Percentiles rank a stretch among this genome's conserved stretches.
Conservation (phyloP, 2,329 filamentous ascomycete genomes). For the Trichoderma hamatum region DNA sequence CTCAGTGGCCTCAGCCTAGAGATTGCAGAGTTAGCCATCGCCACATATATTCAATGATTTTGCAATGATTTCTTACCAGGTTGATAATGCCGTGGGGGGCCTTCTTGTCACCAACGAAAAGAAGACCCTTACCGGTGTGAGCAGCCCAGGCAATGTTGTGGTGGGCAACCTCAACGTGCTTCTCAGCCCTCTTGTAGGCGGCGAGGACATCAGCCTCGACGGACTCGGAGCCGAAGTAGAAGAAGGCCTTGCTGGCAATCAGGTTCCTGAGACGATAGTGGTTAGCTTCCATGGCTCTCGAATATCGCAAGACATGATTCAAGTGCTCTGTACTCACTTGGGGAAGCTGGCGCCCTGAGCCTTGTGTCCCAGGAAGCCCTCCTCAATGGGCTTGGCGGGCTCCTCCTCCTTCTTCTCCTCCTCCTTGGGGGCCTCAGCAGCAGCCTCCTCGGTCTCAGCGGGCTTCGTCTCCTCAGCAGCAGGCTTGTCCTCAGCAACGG, state of each 20-base stretch:
- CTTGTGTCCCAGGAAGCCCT: conserved; percentile 89
- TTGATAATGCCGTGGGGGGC: conserved; percentile 81
- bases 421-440: conserved; percentile 48
- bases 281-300: not conserved
- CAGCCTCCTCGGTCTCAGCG: conserved; percentile 45
- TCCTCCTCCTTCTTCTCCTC: conserved; percentile 52
- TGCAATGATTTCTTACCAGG: conserved; percentile 62
- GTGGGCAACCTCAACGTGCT: conserved; percentile 74
- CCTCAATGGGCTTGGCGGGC: conserved; percentile 71
- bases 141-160: conserved; percentile 85
- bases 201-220: conserved; percentile 73
- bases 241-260: conserved; percentile 89
- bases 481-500: conserved; percentile 46
- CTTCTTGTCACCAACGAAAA: conserved; percentile 88
- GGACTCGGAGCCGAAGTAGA: conserved; percentile 78
- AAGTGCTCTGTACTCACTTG: conserved; percentile 67
- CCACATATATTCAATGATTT: not conserved
- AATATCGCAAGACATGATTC: not conserved
- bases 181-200: conserved; percentile 84
- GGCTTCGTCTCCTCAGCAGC: conserved; percentile 44
- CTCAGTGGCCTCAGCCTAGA: conserved; percentile 64
- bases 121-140: conserved; percentile 91
- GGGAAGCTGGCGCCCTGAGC: conserved; percentile 76
- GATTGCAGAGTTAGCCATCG: not conserved
- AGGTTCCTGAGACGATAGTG: conserved; percentile 65